phyloP scores from a whole-genome alignment of 2,329 filamentous ascomycete species.

The Colletotrichum truncatum region DNA sequence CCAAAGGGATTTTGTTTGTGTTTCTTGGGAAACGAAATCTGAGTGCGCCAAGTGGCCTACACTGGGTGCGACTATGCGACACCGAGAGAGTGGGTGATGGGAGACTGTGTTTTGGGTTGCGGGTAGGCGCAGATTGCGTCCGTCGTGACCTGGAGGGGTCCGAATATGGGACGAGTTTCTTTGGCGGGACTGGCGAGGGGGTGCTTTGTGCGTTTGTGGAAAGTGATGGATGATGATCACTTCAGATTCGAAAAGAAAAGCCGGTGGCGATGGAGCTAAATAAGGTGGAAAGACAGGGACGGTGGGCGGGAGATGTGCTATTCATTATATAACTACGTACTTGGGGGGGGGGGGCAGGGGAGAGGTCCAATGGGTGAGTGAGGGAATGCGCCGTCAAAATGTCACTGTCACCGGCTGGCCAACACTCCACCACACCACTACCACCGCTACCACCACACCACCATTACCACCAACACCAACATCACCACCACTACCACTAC shows the following conservation, averaged over 20 bases:
- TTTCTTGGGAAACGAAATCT: neutral
- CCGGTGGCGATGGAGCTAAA: constrained; percentile 12
- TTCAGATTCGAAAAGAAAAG: neutral
- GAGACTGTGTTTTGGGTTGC: neutral
- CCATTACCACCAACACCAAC: no score
- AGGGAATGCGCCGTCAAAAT: neutral
- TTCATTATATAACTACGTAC: constrained; percentile 17
- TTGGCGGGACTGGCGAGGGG: constrained; percentile 2
- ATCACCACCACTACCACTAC: no score
- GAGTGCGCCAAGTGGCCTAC: constrained; percentile 22
- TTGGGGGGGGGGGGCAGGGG: no score
- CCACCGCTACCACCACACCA: neutral
- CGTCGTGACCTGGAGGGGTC: neutral
- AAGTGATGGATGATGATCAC: neutral
- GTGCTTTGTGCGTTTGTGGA: neutral
- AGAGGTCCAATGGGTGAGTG: no score
- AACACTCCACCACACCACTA: neutral
- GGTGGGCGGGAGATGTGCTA: constrained; percentile 17
- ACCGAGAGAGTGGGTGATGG: neutral
- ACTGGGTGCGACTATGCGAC: neutral
- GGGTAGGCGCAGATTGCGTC: neutral
- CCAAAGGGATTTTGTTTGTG: neutral
- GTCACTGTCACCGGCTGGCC: neutral
- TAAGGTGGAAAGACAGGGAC: neutral
- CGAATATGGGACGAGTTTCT: constrained; percentile 12